phyloP scores from a whole-genome alignment of 352 stramenopile genomes.

The Pythium diclinum region DNA sequence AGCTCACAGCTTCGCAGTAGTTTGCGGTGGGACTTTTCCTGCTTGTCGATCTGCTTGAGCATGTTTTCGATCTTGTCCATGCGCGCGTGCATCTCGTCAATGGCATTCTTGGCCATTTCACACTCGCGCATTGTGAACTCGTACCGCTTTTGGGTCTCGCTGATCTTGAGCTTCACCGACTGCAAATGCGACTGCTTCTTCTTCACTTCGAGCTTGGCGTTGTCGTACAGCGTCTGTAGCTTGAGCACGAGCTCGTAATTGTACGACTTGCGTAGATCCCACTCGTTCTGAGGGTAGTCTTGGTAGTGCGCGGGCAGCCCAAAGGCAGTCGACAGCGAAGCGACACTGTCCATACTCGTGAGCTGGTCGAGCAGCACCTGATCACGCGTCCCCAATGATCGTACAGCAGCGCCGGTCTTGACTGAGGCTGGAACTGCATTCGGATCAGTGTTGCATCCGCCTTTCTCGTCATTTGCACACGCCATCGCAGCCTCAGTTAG shows the following conservation, averaged over 20 bases:
- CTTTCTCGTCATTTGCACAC: conserved; percentile 11
- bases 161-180: conserved; percentile 57
- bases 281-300: conserved; percentile 77
- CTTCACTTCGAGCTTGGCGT: conserved; percentile 50
- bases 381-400: conserved; percentile 4
- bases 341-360: conserved; percentile 22
- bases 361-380: conserved; percentile 29
- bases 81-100: conserved; percentile 69
- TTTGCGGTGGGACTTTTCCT: conserved; percentile 72
- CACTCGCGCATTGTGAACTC: conserved; percentile 69
- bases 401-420: not conserved
- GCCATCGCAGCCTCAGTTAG: conserved; percentile 20
- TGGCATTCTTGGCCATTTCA: conserved; percentile 71
- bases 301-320: conserved; percentile 68
- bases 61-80: conserved; percentile 67
- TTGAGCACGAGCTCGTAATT: conserved; percentile 77
- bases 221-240: conserved; percentile 72
- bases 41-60: conserved; percentile 56
- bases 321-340: conserved; percentile 44
- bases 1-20: conserved; percentile 61
- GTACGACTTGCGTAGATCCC: conserved; percentile 73
- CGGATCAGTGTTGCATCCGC: not conserved
- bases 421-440: not conserved
- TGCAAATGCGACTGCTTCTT: conserved; percentile 65
- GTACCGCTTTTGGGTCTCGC: conserved; percentile 58